phyloP scores from a whole-genome alignment of 805 yeast genomes.

The Starmerella sp. region DNA sequence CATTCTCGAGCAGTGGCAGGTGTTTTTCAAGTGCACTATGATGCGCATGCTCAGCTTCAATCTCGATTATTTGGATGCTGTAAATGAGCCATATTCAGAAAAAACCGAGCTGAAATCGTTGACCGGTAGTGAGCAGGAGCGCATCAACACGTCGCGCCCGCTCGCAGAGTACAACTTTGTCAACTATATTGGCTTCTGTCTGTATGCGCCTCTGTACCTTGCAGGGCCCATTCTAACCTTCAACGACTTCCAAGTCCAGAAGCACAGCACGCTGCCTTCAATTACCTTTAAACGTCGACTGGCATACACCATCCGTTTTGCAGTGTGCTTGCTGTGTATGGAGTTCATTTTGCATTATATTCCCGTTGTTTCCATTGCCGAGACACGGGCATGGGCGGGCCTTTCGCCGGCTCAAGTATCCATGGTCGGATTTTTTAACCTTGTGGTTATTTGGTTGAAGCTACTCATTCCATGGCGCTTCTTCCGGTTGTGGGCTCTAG shows the following conservation, averaged over 20 bases:
- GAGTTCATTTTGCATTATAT: slow-evolving; percentile 77
- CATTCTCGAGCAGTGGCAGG: slow-evolving; percentile 86
- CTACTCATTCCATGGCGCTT: slow-evolving; percentile 91
- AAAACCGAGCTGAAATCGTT: slow-evolving; percentile 35
- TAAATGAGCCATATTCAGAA: not conserved
- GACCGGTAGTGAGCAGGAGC: slow-evolving; percentile 21
- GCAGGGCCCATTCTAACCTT: slow-evolving; percentile 94
- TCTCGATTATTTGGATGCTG: slow-evolving; percentile 45
- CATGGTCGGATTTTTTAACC: slow-evolving; percentile 84
- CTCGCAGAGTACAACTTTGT: slow-evolving; percentile 46
- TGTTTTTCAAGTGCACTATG: slow-evolving; percentile 80
- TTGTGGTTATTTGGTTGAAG: slow-evolving; percentile 88
- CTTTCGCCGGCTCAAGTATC: slow-evolving; percentile 86
- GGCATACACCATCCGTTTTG: slow-evolving; percentile 55
- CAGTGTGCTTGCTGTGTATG: slow-evolving; percentile 72
- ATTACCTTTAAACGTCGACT: slow-evolving; percentile 43
- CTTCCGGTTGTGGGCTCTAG: slow-evolving; percentile 80
- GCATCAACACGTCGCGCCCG: slow-evolving; percentile 42
- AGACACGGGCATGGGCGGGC: slow-evolving; percentile 79
- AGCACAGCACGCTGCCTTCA: slow-evolving; percentile 42
- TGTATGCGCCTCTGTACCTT: slow-evolving; percentile 80
- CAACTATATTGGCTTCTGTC: slow-evolving; percentile 63
- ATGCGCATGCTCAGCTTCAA: slow-evolving; percentile 75
- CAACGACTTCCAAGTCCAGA: slow-evolving; percentile 78
- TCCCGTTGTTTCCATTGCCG: slow-evolving; percentile 88